phyloP scores from a whole-genome alignment of 2,329 filamentous ascomycete species.

The Aspergillus proliferans region DNA sequence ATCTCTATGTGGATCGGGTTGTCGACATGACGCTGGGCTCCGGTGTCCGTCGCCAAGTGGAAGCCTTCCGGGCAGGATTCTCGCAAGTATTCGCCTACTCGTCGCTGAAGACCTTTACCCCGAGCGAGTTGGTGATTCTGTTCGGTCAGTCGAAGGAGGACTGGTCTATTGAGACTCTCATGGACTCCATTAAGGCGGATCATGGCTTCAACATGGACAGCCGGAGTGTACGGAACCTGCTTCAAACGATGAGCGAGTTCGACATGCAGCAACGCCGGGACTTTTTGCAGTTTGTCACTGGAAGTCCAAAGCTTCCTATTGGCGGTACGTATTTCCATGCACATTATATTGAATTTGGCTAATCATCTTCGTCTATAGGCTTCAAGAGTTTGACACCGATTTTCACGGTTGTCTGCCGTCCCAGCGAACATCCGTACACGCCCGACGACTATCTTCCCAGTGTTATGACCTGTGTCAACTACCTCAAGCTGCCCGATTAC shows the following conservation, averaged over 20 bases:
- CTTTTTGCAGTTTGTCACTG: slow-evolving; percentile 95
- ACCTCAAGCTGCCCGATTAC: slow-evolving; percentile 95
- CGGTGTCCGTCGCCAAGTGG: slow-evolving; percentile 80
- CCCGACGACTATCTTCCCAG: slow-evolving; percentile 98
- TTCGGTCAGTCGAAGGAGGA: slow-evolving; percentile 92
- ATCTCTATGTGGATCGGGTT: slow-evolving; percentile 77
- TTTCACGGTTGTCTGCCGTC: slow-evolving; percentile 98
- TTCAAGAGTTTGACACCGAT: slow-evolving; percentile 96
- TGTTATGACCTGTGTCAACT: slow-evolving; percentile 99
- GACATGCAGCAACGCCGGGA: slow-evolving; percentile 69
- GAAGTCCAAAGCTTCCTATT: slow-evolving; percentile 95
- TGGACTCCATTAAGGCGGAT: slow-evolving; percentile 97
- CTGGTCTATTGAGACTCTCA: slow-evolving; percentile 94
- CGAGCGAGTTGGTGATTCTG: slow-evolving; percentile 87
- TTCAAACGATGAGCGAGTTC: slow-evolving; percentile 92
- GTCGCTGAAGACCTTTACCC: slow-evolving; percentile 86
- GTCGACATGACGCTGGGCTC: slow-evolving; percentile 86
- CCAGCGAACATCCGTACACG: slow-evolving; percentile 87
- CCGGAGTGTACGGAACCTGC: slow-evolving; percentile 83
- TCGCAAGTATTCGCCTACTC: slow-evolving; percentile 95
- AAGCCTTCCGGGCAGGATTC: slow-evolving; percentile 86
- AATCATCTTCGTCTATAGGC: slow-evolving; percentile 47
- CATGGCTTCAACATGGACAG: slow-evolving; percentile 99
- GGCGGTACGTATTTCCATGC: slow-evolving; percentile 60
- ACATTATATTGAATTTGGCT: slow-evolving; percentile 1